Evolutionary conservation across 257 asterid genomes (phyloP), one percentile per base, ranked within the genome.

Genomic region (Nicotiana paniculata): DNA sequence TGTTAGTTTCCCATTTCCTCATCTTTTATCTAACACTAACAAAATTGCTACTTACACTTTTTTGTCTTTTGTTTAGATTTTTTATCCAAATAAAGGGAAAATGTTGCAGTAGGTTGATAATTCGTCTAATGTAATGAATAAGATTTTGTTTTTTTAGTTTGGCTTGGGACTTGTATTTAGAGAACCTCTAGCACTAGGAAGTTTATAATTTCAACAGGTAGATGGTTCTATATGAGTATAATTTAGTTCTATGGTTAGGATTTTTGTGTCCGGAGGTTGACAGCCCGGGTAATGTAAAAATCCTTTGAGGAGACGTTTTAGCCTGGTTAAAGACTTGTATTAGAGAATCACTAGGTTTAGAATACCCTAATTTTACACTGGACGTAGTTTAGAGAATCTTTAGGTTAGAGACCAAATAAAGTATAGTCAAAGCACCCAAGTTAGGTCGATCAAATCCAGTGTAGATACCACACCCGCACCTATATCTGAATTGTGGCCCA

Each of bases 1-100:
- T 96, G 99, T 96, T 6, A 85, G 93, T 82, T 16, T 80, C 64
- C n/a, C 12, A 82, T 72, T 12, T 0, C 13, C n/a, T 83, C 13
- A 46, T 72, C 61, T 46, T 46, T 48, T 72, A 72, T 46, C 1
- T 13, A 24, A 46, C 24, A 6, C 2, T 12, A 72, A 6, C 6
- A 43, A 46, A 48, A 11, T 46, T 72, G 11, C 59, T 63, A 57
- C 53, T 59, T 10, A 58, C 35, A 37, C 21, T 54, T 30, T 35
- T 24, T 8, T 53, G 24, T 65, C 55, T 46, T 43, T 46, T 32
- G 53, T 57, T 53, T 26, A 77, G 66, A 32, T 4, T 2, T 17
- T 39, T 77, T 26, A 3, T 21, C 18, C 70, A n/a, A 62, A 11
- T 58, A n/a, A n/a, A 54, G 35, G 21, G 78, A 5, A 72, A 21